phyloP scores from a whole-genome alignment of 345 rosid genomes.

The Limnanthes douglasii region DNA sequence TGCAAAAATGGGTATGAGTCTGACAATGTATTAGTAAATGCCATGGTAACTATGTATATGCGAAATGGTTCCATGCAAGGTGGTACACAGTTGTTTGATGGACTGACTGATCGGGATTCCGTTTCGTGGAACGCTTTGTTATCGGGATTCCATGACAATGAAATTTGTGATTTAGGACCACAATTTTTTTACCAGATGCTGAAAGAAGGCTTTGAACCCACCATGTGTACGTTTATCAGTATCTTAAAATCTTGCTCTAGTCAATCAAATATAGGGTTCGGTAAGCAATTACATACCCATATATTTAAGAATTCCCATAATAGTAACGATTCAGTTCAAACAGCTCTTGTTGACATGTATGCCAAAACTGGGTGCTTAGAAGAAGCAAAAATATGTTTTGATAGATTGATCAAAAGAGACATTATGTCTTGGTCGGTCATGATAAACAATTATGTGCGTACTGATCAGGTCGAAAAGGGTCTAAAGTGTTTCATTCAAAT shows the following conservation, averaged over 20 bases:
- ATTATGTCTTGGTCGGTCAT: conserved; percentile 18
- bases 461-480: conserved; percentile 15
- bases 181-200: conserved; percentile 21
- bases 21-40: conserved; percentile 18
- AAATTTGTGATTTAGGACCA: conserved; percentile 13
- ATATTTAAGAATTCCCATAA: conserved; percentile 17
- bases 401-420: conserved; percentile 15
- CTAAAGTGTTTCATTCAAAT: conserved; percentile 16
- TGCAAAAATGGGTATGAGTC: conserved; percentile 21
- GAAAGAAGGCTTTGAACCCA: conserved; percentile 18
- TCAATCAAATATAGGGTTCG: conserved; percentile 13
- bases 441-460: conserved; percentile 19
- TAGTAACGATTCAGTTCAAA: conserved; percentile 16
- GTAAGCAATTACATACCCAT: conserved; percentile 25
- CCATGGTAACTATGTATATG: conserved; percentile 30
- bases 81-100: conserved; percentile 21
- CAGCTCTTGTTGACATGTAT: conserved; percentile 29
- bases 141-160: conserved; percentile 13
- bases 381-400: conserved; percentile 16
- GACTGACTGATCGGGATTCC: conserved; percentile 15
- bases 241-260: conserved; percentile 21
- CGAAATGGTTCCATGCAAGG: conserved; percentile 12
- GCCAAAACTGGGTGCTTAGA: conserved; percentile 20
- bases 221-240: conserved; percentile 13
- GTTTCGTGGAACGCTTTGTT: conserved; percentile 30